Evolutionary conservation across 1,284 basidiomycete genomes (phyloP), one percentile per base, ranked within the genome.

Genomic region (Apiotrichum domesticum): DNA sequence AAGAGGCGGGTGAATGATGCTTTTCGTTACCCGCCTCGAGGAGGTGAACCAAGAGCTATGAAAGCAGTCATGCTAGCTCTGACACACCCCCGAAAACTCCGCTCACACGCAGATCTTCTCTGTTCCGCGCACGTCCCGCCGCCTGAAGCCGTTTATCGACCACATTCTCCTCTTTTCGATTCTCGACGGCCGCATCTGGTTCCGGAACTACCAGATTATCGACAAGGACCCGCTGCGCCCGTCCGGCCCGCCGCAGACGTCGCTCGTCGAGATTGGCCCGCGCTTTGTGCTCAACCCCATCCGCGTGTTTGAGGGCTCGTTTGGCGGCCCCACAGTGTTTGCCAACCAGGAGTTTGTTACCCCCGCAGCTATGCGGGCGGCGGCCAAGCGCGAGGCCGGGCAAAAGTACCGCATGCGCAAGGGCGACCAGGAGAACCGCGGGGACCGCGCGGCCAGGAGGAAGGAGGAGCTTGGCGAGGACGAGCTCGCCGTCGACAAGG

Each of bases 221-320:
- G 80, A 82, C 61, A 80, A 80, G 63, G 81, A 81, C 71, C 87
- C 89, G 2, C 84, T 87, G 61, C 74, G 72, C 52, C 77, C 77
- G 21, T 65, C 73, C 43, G 77, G 77, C 35, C 70, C 75, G 51
- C 79, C 77, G 32, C 71, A 72, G 63, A 91, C 83, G 52, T 85
- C 86, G 14, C 81, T 97, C 21, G 84, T 93, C 32, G 93, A 97
- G 78, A 98, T 99, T 63, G 96, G 96, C 6, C 96, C 96, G 29
- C 85, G 96, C 48, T 96, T 98, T 75, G 96, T 98, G 39, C 81
- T 99, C 52, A 96, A 92, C 41, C 96, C 96, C 6, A 98, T 99
- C 70, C 87, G 92, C 56, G 94, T 99, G 63, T 99, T 99, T 71
- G 96, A 99, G 77, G 96, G 96, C 35, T 90, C 90, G 6, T 97